phyloP scores from a whole-genome alignment of 345 rosid species.

The Clarkia xantiana region DNA sequence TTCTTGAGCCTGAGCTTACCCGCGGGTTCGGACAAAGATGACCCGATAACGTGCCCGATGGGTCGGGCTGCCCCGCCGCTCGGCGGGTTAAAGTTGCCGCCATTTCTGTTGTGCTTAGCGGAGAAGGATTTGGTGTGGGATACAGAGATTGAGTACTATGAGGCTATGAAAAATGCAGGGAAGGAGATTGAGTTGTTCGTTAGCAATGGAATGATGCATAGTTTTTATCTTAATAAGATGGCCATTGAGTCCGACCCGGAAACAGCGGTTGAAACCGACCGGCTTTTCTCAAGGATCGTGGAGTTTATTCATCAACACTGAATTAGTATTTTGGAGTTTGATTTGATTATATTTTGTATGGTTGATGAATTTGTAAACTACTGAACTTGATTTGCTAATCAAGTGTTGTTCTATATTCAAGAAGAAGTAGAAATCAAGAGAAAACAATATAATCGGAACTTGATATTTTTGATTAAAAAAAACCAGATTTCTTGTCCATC shows the following conservation, averaged over 20 bases:
- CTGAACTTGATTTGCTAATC: too few species aligned
- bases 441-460: too few species aligned
- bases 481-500: too few species aligned
- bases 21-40: conserved; percentile 26
- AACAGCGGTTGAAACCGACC: conserved; percentile 20
- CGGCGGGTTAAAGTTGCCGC: conserved; percentile 27
- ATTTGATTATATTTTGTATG: too few species aligned
- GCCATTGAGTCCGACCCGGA: conserved; percentile 32
- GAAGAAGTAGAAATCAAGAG: too few species aligned
- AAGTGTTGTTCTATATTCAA: too few species aligned
- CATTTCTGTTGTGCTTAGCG: conserved; percentile 36
- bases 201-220: conserved; percentile 41
- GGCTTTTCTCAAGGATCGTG: conserved; percentile 20
- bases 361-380: too few species aligned
- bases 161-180: conserved; percentile 28
- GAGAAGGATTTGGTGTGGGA: conserved; percentile 35
- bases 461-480: too few species aligned
- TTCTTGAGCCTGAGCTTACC: conserved; percentile 36
- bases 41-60: conserved; percentile 53
- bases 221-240: conserved; percentile 43
- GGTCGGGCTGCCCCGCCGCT: conserved; percentile 27
- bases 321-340: too few species aligned
- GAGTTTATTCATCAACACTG: conserved; percentile 24
- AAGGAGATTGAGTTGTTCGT: conserved; percentile 35
- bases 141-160: conserved; percentile 46